These are phyloP conservation scores for Hemisphaericaspora xylofermentans DNA, from an alignment of 1,139 yeast species.

Conservation along the genomic window DNA sequence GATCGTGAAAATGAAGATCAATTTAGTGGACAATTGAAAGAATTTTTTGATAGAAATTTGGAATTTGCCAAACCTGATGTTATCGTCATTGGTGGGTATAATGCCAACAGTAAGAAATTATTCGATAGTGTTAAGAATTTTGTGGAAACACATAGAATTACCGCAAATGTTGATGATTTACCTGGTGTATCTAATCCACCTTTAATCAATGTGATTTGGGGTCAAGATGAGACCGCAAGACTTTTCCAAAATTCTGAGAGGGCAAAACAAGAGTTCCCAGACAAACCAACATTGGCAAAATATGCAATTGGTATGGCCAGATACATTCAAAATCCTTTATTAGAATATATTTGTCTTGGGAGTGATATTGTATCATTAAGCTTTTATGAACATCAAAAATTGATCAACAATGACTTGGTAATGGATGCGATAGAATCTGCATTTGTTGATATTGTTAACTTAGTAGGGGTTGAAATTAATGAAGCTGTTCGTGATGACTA, in stretches of 20 bases:
- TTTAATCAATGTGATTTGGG: slow-evolving; percentile 67
- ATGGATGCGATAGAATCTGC: slow-evolving; percentile 72
- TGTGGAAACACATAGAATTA: slow-evolving; percentile 55
- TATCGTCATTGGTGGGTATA: slow-evolving; percentile 85
- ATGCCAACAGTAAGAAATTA: slow-evolving; percentile 67
- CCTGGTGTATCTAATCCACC: slow-evolving; percentile 40
- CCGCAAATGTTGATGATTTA: slow-evolving; percentile 52
- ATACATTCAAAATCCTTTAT: slow-evolving; percentile 83
- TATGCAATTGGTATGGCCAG: slow-evolving; percentile 90
- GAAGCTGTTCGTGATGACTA: slow-evolving; percentile 80
- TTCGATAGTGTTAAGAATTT: slow-evolving; percentile 58
- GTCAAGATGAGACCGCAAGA: slow-evolving; percentile 91
- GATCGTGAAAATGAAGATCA: slow-evolving; percentile 50
- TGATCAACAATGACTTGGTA: slow-evolving; percentile 65
- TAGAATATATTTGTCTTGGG: slow-evolving; percentile 83
- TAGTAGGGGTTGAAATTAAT: slow-evolving; percentile 92
- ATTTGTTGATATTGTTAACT: slow-evolving; percentile 85
- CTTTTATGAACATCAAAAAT: slow-evolving; percentile 73
- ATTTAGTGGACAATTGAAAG: slow-evolving; percentile 52
- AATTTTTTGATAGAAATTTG: slow-evolving; percentile 40
- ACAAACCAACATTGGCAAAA: slow-evolving; percentile 76
- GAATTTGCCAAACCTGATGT: slow-evolving; percentile 68
- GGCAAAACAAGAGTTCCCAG: slow-evolving; percentile 81
- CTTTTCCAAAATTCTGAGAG: slow-evolving; percentile 79
- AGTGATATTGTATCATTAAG: slow-evolving; percentile 70